Evolutionary conservation across 202 grass and related monocot genomes (phyloP).

Genomic region (Musa balbisiana): DNA sequence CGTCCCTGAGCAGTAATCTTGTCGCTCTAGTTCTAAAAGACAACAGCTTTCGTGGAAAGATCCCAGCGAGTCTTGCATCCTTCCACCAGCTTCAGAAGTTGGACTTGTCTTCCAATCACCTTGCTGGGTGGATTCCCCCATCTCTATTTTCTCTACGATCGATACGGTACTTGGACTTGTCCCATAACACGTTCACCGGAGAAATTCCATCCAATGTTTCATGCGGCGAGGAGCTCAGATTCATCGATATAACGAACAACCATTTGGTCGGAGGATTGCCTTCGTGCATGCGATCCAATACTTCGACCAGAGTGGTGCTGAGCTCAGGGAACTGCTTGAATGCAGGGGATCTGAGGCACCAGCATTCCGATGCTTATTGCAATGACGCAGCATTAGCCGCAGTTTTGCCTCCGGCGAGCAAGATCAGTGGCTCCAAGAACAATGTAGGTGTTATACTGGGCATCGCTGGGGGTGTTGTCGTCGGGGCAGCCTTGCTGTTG

Average conservation of each 20-base stretch:
- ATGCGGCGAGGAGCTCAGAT: conserved; percentile 12
- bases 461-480: neutral
- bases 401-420: conserved; percentile 3
- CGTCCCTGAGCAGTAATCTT: conserved; percentile 38
- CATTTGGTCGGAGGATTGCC: conserved; percentile 28
- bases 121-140: neutral
- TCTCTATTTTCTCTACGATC: neutral
- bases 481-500: neutral
- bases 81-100: conserved; percentile 43
- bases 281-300: conserved; percentile 3
- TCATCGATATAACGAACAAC: conserved; percentile 25
- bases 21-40: conserved; percentile 29
- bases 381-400: neutral
- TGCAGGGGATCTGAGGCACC: neutral
- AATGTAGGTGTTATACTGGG: conserved; percentile 4
- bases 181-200: conserved; percentile 27
- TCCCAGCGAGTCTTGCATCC: conserved; percentile 31
- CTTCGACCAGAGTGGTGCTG: conserved; percentile 2
- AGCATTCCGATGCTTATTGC: conserved; percentile 1
- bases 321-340: conserved; percentile 4
- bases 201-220: conserved; percentile 18
- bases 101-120: conserved; percentile 38
- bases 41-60: conserved; percentile 49
- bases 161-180: conserved; percentile 2
- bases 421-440: conserved; percentile 1